phyloP scores from a whole-genome alignment of 345 rosid species.

The Populus davidiana region DNA sequence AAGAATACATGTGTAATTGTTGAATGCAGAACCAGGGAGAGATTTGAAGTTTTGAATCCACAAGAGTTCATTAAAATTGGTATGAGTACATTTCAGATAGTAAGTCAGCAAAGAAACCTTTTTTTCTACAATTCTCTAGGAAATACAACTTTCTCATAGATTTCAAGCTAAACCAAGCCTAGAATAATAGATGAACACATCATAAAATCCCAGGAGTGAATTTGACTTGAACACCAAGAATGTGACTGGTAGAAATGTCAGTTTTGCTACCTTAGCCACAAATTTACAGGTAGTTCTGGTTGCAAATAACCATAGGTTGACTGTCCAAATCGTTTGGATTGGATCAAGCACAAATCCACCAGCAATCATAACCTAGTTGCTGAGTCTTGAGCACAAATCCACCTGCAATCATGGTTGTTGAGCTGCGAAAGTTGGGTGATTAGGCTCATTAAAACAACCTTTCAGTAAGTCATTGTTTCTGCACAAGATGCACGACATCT shows the following conservation, averaged over 20 bases:
- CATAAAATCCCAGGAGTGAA: not conserved
- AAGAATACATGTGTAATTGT: no score
- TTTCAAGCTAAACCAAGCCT: not conserved
- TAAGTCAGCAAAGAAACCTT: not conserved
- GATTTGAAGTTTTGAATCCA: no score
- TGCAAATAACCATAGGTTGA: not conserved
- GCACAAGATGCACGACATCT: conserved; percentile 71
- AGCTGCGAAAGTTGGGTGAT: not conserved
- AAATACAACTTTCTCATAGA: conserved; percentile 3
- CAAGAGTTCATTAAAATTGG: not conserved
- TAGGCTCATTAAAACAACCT: not conserved
- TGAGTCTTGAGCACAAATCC: not conserved
- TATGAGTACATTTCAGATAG: not conserved
- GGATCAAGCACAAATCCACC: not conserved
- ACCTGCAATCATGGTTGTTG: not conserved
- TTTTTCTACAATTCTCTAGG: not conserved
- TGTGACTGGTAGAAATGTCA: not conserved
- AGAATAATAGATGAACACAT: not conserved
- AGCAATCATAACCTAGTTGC: not conserved
- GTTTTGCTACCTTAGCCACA: not conserved
- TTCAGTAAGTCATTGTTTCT: conserved; percentile 28
- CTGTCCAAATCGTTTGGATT: not conserved
- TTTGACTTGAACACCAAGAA: not conserved
- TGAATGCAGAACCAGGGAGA: no score
- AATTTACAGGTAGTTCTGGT: not conserved